A percentile compares a stretch with the other conserved stretches of the same genome.
Evolutionary conservation across 495 filamentous ascomycete species (phyloP).

Genomic region (Lophiotrema nucula): DNA sequence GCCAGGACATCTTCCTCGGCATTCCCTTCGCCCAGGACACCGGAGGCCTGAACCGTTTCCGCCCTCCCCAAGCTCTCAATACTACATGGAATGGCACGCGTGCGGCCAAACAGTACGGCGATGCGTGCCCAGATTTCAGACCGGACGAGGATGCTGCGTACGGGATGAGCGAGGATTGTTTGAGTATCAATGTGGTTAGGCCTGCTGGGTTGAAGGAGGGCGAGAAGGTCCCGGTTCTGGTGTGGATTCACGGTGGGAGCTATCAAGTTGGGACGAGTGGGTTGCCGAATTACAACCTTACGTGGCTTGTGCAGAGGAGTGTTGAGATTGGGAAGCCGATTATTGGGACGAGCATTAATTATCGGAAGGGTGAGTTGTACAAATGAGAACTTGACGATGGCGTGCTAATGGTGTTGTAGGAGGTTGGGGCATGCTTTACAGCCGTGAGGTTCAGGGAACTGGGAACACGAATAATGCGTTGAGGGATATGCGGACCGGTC

Average conservation of each 20-base stretch:
- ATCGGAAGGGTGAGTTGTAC: too few species aligned
- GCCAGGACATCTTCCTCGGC: constrained; percentile 35
- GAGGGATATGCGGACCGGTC: constrained; percentile 30
- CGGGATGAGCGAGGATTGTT: constrained; percentile 35
- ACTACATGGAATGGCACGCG: constrained; percentile 27
- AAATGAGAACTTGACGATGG: too few species aligned
- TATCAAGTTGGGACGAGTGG: constrained; percentile 34
- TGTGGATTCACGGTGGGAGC: constrained; percentile 33
- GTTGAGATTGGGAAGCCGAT: constrained; percentile 34
- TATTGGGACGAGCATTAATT: constrained; percentile 32
- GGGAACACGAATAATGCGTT: constrained; percentile 32
- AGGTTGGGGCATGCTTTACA: constrained; percentile 33
- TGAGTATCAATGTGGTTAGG: constrained; percentile 33
- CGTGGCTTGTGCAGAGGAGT: constrained; percentile 29
- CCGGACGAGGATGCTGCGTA: constrained; percentile 20
- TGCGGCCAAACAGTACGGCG: constrained; percentile 21
- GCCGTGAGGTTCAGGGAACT: constrained; percentile 20
- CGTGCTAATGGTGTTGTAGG: too few species aligned
- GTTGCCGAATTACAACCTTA: constrained; percentile 33
- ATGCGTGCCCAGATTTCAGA: constrained; percentile 28
- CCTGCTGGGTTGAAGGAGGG: constrained; percentile 9
- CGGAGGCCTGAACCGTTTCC: constrained; percentile 29
- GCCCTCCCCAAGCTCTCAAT: constrained; percentile 26
- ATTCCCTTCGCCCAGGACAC: constrained; percentile 35
- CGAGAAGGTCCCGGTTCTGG: constrained; percentile 23